Base-by-base conservation (phyloP, 2,329 filamentous ascomycete genomes). In the Penicillium frequentans region DNA sequence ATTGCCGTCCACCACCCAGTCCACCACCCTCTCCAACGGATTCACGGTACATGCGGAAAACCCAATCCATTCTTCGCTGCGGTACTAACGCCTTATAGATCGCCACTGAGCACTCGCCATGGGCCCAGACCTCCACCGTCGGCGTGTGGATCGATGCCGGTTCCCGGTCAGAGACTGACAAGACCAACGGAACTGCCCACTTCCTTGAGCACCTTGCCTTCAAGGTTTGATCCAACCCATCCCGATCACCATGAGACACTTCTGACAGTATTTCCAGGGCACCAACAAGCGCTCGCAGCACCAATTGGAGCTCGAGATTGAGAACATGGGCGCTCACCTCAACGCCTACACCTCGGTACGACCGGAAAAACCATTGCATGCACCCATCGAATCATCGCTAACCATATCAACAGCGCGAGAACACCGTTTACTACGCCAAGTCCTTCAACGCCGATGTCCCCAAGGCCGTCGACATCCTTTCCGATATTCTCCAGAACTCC, bases 381-480 rank as follows among this genome's bases (percentile, higher is more conserved):
- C 44, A 35, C 27, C 19, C 10, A 54, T 53, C 29, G 33, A 50
- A 39, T 42, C 33, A 50, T 10, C 55, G 62, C 68, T 75, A 68
- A 73, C 60, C 23, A 51, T 29, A n/a, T 7, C 11, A 39, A 63
- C 71, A 91, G 93, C 91, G 95, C 79, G 95, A 99, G 81, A 98
- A 97, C 86, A 99, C 95, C 71, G 95, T 99, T 75, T 99, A 99
- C 86, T 99, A 98, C 80, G 95, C 95, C 80, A 97, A 98, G 84
- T 89, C 93, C 65, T 96, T 99, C 85, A 99, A 99, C 84, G 87
- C 90, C 79, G 93, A 99, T 77, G 92, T 98, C 61, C 93, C 93
- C 72, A 90, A 93, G 78, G 91, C 91, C 75, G 95, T 99, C 79
- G 92, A 99, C 79, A 98, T 99, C 73, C 91, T 99, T 61, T 90